A percentile compares a stretch with the other conserved stretches of the same genome.
Evolutionary conservation across 306 rosid species (phyloP).

Genomic region (Herpetospermum pedunculosum): DNA sequence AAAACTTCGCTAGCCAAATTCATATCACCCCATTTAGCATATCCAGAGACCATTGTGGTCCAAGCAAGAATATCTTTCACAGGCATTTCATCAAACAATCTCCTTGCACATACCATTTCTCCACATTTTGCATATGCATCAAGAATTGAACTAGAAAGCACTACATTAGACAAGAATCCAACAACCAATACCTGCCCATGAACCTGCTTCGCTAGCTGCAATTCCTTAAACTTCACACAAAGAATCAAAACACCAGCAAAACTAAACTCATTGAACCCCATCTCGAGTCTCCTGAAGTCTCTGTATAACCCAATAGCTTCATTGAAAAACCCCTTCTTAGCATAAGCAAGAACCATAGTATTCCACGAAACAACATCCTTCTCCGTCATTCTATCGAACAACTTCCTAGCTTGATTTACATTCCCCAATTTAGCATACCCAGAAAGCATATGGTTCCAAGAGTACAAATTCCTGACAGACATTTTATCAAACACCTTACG

Average conservation of each 20-base stretch:
- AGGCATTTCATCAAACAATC: constrained; percentile 47
- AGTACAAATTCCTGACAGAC: constrained; percentile 55
- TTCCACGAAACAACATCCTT: constrained; percentile 79
- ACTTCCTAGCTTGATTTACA: constrained; percentile 37
- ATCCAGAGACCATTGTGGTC: constrained; percentile 66
- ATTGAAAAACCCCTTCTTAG: constrained; percentile 28
- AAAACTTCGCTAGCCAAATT: constrained; percentile 46
- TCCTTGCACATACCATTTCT: constrained; percentile 43
- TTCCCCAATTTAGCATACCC: constrained; percentile 65
- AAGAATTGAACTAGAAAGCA: constrained; percentile 53
- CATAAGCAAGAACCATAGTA: constrained; percentile 60
- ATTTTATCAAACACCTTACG: constrained; percentile 73
- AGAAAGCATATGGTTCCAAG: constrained; percentile 81
- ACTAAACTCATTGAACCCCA: constrained; percentile 60
- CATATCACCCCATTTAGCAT: constrained; percentile 56
- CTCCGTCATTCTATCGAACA: constrained; percentile 49
- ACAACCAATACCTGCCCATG: constrained; percentile 70
- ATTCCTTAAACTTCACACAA: constrained; percentile 45
- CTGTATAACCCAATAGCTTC: constrained; percentile 57
- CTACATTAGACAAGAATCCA: constrained; percentile 56
- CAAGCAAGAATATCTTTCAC: constrained; percentile 57
- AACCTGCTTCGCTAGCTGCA: constrained; percentile 53
- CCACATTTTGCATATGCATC: constrained; percentile 77
- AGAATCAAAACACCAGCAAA: constrained; percentile 66
- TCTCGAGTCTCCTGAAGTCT: constrained; percentile 35